Conservation (phyloP, 1,284 basidiomycete species). For the Mrakiaceae sp. region DNA sequence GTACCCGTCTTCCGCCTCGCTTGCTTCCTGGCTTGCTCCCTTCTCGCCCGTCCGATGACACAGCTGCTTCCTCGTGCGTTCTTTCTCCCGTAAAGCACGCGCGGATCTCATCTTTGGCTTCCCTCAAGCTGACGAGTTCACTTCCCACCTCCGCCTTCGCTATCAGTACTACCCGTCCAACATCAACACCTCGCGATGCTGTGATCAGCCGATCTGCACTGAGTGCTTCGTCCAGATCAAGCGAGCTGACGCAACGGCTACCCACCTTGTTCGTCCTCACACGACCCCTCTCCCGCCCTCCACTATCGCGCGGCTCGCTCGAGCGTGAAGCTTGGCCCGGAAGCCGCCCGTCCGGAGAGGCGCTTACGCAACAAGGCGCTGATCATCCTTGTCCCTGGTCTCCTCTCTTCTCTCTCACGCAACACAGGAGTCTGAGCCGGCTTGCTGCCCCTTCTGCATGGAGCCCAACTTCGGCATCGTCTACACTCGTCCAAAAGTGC, state of each 20-base stretch:
- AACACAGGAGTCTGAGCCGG: conserved; percentile 58
- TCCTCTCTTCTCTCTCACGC: background rate
- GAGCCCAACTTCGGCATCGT: conserved; percentile 92
- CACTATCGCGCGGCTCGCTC: no score
- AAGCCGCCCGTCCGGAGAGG: no score
- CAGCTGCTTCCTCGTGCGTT: conserved; percentile 8
- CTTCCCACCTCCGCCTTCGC: conserved; percentile 2
- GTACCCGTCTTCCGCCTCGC: background rate
- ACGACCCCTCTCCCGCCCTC: no score
- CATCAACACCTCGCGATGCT: conserved; percentile 94
- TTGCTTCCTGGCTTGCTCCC: background rate
- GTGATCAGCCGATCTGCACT: conserved; percentile 95
- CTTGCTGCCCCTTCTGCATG: conserved; percentile 92
- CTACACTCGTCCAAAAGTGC: conserved; percentile 57
- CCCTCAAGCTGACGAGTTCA: background rate
- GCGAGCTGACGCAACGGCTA: conserved; percentile 81
- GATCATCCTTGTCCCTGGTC: background rate
- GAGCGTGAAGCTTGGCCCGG: no score
- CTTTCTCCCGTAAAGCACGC: background rate
- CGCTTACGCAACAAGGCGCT: no score
- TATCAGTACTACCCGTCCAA: conserved; percentile 80
- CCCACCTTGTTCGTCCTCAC: conserved; percentile 53
- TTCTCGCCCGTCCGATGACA: background rate
- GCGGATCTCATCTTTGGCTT: background rate
- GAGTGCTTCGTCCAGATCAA: conserved; percentile 99